These are phyloP conservation scores for Fraxinus ornus DNA, from an alignment of 305 asterid species.

Conservation along the genomic window DNA sequence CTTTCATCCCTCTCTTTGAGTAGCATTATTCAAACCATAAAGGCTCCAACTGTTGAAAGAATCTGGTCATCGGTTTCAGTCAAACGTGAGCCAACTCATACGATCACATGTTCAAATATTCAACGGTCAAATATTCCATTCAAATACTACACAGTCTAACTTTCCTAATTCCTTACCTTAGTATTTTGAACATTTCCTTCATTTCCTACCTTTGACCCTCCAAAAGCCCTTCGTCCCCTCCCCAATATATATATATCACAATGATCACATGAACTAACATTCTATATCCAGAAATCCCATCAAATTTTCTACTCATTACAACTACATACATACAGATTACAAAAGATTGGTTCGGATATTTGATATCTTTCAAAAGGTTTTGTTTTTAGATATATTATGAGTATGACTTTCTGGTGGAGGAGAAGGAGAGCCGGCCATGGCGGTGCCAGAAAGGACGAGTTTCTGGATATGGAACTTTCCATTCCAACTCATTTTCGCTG, in stretches of 20 bases:
- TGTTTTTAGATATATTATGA: background rate
- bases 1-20: no score
- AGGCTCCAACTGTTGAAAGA: background rate
- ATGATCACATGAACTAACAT: background rate
- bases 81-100: background rate
- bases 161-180: conserved; percentile 14
- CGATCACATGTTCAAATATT: conserved; percentile 33
- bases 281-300: background rate
- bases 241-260: background rate
- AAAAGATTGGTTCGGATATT: background rate
- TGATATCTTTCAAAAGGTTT: background rate
- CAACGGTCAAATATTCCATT: conserved; percentile 71
- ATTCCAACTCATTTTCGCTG: conserved; percentile 65
- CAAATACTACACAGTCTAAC: conserved; percentile 31
- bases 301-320: background rate
- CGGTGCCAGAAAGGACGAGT: conserved; percentile 28
- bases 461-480: conserved; percentile 44
- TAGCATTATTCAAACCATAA: background rate
- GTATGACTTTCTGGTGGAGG: conserved; percentile 60
- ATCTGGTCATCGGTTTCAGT: background rate
- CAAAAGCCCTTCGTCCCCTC: background rate
- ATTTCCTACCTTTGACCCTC: conserved; percentile 34
- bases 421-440: conserved; percentile 33
- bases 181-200: conserved; percentile 43
- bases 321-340: background rate